Evolutionary conservation across 2,329 filamentous ascomycete genomes (phyloP).

Genomic region (Helotiales sp.): DNA sequence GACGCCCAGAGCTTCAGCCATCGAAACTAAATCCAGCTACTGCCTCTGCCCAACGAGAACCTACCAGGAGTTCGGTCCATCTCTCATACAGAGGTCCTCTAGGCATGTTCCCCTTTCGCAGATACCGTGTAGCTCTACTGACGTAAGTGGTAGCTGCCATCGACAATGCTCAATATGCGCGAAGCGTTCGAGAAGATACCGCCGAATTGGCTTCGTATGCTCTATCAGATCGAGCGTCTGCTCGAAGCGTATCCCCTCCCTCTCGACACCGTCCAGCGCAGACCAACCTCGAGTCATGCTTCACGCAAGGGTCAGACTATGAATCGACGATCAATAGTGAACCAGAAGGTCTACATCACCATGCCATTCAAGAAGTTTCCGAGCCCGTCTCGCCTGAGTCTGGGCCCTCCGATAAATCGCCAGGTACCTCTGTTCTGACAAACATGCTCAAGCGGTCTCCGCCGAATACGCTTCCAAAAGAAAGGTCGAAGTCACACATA

Average conservation of each 20-base stretch:
- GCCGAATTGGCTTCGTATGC: constrained; percentile 84
- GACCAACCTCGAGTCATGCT: constrained; percentile 31
- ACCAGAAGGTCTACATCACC: constrained; percentile 37
- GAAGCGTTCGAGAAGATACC: constrained; percentile 81
- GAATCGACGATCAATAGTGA: constrained; percentile 23
- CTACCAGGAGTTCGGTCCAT: constrained; percentile 71
- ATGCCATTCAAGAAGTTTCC: constrained; percentile 61
- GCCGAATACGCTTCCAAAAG: constrained; percentile 24
- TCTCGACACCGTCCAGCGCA: constrained; percentile 21
- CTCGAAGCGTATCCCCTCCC: constrained; percentile 33
- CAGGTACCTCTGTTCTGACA: constrained; percentile 48
- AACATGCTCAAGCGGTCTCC: constrained; percentile 47
- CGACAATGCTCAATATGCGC: constrained; percentile 73
- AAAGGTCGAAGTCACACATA: background rate
- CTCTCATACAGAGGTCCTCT: constrained; percentile 60
- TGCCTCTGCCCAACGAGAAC: constrained; percentile 53
- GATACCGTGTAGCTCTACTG: constrained; percentile 5
- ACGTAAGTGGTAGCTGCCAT: constrained; percentile 45
- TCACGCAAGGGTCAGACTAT: constrained; percentile 22
- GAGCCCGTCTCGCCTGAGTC: constrained; percentile 54
- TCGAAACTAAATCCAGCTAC: constrained; percentile 16
- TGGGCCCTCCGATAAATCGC: constrained; percentile 33
- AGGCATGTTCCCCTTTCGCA: constrained; percentile 44
- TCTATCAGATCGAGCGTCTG: constrained; percentile 59
- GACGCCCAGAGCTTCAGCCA: constrained; percentile 15